Evolutionary conservation across 1,139 yeast species (phyloP).

Genomic region (Yarrowia galli): DNA sequence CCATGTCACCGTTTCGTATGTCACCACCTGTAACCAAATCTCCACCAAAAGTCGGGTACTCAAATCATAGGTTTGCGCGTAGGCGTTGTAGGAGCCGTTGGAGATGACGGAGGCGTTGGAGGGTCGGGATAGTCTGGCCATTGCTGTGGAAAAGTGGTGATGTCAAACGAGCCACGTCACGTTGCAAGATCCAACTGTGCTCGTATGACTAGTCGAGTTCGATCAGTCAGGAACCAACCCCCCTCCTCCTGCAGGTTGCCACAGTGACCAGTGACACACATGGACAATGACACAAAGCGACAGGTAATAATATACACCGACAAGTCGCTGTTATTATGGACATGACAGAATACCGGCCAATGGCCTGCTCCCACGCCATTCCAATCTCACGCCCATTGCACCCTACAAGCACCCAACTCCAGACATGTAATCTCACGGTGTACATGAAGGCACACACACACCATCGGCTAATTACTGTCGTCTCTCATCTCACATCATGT

Average conservation of each 20-base stretch:
- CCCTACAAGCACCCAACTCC: neutral
- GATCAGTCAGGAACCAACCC: neutral
- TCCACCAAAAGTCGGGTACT: neutral
- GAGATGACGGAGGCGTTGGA: constrained; percentile 3
- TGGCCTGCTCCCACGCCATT: too few species aligned
- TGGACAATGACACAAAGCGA: too few species aligned
- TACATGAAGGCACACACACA: too few species aligned
- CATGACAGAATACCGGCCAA: too few species aligned
- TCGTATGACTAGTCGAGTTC: neutral
- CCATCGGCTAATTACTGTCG: too few species aligned
- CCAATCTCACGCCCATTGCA: too few species aligned
- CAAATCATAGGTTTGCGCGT: constrained; percentile 28
- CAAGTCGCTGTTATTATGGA: neutral
- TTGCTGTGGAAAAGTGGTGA: neutral
- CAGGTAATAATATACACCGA: too few species aligned
- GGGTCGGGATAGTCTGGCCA: neutral
- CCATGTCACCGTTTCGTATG: too few species aligned
- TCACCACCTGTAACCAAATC: neutral
- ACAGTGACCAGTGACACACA: neutral
- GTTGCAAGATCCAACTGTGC: neutral
- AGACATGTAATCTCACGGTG: neutral
- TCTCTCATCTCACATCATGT: neutral
- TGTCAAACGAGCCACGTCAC: neutral
- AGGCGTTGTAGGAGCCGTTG: neutral
- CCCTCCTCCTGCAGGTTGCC: neutral